Evolutionary conservation across 352 stramenopile species (phyloP).

Genomic region (Phytophthora cryptogea): DNA sequence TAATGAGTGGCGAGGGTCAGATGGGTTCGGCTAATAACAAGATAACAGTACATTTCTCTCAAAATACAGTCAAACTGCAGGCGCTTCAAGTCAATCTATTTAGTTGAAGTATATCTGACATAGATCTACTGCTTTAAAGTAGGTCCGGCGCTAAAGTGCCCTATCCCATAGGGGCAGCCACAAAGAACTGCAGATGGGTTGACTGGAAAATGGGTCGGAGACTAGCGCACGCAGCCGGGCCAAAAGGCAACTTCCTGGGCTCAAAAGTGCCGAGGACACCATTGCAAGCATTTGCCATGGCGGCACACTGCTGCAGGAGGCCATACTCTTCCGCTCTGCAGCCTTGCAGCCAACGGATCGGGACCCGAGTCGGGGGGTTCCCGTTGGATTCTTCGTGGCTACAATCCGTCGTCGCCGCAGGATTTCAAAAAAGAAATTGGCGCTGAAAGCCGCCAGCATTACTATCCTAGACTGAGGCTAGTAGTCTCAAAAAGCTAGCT

Average conservation of each 20-base stretch:
- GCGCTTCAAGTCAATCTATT: too few species aligned
- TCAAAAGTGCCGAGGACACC: neutral
- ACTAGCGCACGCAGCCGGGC: constrained; percentile 1
- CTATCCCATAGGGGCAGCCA: neutral
- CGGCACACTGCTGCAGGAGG: neutral
- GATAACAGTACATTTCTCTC: too few species aligned
- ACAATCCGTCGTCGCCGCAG: neutral
- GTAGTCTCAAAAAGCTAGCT: too few species aligned
- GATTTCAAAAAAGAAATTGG: neutral
- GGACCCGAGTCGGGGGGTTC: neutral
- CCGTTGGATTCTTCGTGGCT: neutral
- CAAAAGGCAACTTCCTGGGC: constrained; percentile 13
- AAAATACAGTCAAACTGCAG: too few species aligned
- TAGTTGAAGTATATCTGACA: too few species aligned
- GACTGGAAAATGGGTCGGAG: constrained; percentile 7
- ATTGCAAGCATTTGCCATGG: neutral
- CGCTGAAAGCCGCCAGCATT: neutral
- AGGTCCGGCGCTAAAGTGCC: too few species aligned
- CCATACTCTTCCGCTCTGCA: neutral
- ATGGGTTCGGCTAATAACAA: too few species aligned
- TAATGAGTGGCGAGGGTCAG: neutral
- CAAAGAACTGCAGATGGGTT: constrained; percentile 22
- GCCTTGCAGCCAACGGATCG: too few species aligned
- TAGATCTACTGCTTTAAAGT: too few species aligned
- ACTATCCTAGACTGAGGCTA: too few species aligned